Evolutionary conservation across 495 filamentous ascomycete genomes (phyloP), one percentile per base, ranked within the genome.

Genomic region (Talaromyces liani): DNA sequence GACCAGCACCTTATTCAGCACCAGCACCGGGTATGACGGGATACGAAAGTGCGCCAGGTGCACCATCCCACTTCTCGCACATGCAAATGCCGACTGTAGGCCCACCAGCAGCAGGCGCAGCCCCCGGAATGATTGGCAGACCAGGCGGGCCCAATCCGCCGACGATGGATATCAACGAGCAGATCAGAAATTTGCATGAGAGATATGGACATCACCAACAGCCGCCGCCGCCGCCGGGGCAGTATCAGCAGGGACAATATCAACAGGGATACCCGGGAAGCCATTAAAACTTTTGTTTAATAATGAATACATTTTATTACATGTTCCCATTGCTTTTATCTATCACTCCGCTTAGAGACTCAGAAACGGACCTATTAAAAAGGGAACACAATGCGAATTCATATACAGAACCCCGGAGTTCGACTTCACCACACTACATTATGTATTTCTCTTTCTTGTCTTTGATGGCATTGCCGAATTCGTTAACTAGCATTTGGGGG

Each of bases 141-240:
- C 53, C 53, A 29, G 53, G 53, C 24, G 68, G 51, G 24, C 69
- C 69, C 4, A 75, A 73, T 59, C 77, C 77, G 36, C 77, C 75
- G 56, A 80, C 62, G 59, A 77, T 76, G 73, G 79, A 79, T 60
- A 75, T 79, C 57, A 75, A 80, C 54, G 81, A 83, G 56, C 81
- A 83, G n/a, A 58, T 58, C 10, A 33, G 56, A 16, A 58, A 58
- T 36, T 22, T 58, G n/a, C 56, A 58, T 10, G 56, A 58, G 18
- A 58, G 9, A 36, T 58, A 33, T 58, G 56, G 56, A 20, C n/a
- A 49, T 10, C 9, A 29, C 10, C 53, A 56, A 25, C 22, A 56
- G 2, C 53, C 29, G 24, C 53, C 53, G 24, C 53, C 53, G 27
- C 56, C 24, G 27, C 51, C 53, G 4, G 53, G 45, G 18, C n/a